phyloP scores from a whole-genome alignment of 2,329 filamentous ascomycete genomes.

The Didymella pinodella region DNA sequence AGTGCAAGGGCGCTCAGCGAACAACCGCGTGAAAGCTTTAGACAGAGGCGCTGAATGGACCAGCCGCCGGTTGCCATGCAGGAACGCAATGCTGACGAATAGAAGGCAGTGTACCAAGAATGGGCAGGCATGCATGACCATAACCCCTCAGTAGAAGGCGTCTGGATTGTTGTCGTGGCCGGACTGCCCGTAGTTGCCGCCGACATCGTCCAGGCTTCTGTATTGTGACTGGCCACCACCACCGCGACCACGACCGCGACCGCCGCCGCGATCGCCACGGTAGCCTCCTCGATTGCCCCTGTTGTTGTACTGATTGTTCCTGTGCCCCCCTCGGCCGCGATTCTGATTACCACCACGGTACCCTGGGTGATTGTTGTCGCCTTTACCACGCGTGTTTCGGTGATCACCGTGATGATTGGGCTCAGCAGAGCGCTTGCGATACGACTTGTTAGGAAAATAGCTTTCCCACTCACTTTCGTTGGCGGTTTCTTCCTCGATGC shows the following conservation, averaged over 20 bases:
- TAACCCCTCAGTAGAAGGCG: slow-evolving; percentile 39
- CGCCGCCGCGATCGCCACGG: slow-evolving; percentile 50
- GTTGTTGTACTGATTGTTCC: slow-evolving; percentile 44
- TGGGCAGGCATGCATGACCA: too few relatives aligned
- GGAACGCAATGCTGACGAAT: neutral
- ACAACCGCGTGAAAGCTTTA: neutral
- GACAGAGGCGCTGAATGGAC: neutral
- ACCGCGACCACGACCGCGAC: slow-evolving; percentile 40
- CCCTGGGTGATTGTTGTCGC: slow-evolving; percentile 36
- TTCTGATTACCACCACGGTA: slow-evolving; percentile 48
- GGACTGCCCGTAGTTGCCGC: slow-evolving; percentile 38
- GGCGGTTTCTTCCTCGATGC: slow-evolving; percentile 74
- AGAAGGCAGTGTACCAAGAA: too few relatives aligned
- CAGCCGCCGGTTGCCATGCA: neutral
- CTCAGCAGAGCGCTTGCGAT: slow-evolving; percentile 45
- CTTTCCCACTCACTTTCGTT: slow-evolving; percentile 71
- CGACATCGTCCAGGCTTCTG: slow-evolving; percentile 55
- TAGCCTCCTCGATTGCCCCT: slow-evolving; percentile 54
- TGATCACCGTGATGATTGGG: slow-evolving; percentile 50
- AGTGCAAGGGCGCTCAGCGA: too few relatives aligned
- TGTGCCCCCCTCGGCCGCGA: slow-evolving; percentile 41
- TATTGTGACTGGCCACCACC: slow-evolving; percentile 50
- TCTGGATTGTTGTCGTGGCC: slow-evolving; percentile 45
- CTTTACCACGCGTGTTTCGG: slow-evolving; percentile 36
- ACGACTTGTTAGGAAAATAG: slow-evolving; percentile 68